Conservation (phyloP, 1,284 basidiomycete genomes). For the Phellopilus nigrolimitatus region DNA sequence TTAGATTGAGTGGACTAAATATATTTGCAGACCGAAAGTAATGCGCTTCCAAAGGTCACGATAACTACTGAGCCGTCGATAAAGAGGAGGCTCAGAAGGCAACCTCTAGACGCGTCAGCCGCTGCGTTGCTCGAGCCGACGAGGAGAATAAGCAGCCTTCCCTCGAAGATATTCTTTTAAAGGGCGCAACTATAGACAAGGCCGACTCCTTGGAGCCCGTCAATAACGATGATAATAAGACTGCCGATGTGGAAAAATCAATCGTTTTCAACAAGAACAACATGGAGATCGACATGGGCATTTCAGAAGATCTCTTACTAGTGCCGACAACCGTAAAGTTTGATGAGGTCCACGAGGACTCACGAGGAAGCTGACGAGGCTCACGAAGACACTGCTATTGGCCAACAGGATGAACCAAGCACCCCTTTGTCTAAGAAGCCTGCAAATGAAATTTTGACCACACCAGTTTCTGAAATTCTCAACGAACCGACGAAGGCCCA, state of each 20-base stretch:
- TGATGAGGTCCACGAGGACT: not conserved
- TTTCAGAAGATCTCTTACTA: not conserved
- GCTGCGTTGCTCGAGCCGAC: not conserved
- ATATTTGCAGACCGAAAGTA: not conserved
- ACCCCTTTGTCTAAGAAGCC: not conserved
- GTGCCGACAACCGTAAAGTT: not conserved
- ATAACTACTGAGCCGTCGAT: not conserved
- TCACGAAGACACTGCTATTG: not conserved
- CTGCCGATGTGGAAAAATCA: not conserved
- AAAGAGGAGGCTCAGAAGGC: not conserved
- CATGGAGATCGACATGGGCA: not conserved
- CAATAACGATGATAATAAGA: not conserved
- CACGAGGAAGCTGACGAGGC: not conserved
- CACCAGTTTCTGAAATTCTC: not conserved
- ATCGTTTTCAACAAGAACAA: not conserved
- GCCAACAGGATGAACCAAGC: not conserved
- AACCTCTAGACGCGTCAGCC: not conserved
- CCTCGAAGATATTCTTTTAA: constrained; percentile 10
- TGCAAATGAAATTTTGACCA: not conserved
- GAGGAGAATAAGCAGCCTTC: constrained; percentile 2
- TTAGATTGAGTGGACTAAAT: not conserved
- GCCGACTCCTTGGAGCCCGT: constrained; percentile 3
- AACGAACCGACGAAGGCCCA: constrained; percentile 13
- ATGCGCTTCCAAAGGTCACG: not conserved
- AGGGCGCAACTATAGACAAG: constrained; percentile 2